Evolutionary conservation across 108 stramenopile genomes (phyloP).

Genomic region (Nitzschia putrida): DNA sequence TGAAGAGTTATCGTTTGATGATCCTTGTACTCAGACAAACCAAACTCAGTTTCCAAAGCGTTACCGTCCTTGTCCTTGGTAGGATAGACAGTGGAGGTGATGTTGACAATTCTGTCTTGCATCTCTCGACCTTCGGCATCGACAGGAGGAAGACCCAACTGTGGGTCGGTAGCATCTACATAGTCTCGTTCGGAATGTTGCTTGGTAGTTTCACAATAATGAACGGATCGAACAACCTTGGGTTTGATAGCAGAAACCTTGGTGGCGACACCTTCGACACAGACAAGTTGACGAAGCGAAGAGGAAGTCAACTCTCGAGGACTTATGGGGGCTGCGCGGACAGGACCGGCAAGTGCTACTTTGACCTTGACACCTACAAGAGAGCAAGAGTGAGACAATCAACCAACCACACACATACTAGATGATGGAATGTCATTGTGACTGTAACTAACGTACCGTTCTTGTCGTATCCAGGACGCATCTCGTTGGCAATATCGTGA

Average conservation of each 20-base stretch:
- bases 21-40: constrained; percentile 93
- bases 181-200: constrained; percentile 80
- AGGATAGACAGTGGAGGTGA: constrained; percentile 89
- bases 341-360: constrained; percentile 74
- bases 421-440: background rate
- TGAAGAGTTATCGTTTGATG: constrained; percentile 95
- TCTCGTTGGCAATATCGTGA: constrained; percentile 70
- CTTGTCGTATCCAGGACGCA: constrained; percentile 79
- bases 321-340: constrained; percentile 60
- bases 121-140: constrained; percentile 76
- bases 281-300: constrained; percentile 80
- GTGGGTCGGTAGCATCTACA: constrained; percentile 95
- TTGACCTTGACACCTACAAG: constrained; percentile 46
- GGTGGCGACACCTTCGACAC: constrained; percentile 98
- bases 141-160: constrained; percentile 80
- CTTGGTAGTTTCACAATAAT: constrained; percentile 93
- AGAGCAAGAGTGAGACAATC: background rate
- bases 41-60: constrained; percentile 95
- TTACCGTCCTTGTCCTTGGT: constrained; percentile 90
- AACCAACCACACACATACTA: background rate
- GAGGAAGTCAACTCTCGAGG: constrained; percentile 72
- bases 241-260: constrained; percentile 96
- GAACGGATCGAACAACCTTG: constrained; percentile 95
- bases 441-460: constrained; percentile 28
- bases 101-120: constrained; percentile 68